These are phyloP conservation scores for Argentina anserina DNA, from an alignment of 306 rosid species.

Conservation along the genomic window DNA sequence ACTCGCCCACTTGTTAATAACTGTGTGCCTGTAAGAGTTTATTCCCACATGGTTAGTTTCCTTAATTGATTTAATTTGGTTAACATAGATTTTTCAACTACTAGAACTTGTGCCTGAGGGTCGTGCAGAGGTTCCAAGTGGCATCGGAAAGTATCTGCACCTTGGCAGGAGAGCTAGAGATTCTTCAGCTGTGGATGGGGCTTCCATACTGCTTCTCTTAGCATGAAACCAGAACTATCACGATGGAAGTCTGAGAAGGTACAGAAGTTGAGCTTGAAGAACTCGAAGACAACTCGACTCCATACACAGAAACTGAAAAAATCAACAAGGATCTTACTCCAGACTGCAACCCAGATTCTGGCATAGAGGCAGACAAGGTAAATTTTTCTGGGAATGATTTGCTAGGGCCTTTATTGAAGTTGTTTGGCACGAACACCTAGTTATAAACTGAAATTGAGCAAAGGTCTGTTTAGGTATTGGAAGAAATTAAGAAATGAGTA, in stretches of 20 bases:
- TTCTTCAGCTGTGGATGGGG: slow-evolving; percentile 97
- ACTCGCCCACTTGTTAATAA: not conserved
- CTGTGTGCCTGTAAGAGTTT: not conserved
- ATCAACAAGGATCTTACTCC: slow-evolving; percentile 52
- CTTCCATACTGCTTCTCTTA: slow-evolving; percentile 93
- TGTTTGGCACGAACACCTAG: slow-evolving; percentile 82
- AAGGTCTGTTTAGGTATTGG: slow-evolving; percentile 96
- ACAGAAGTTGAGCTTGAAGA: slow-evolving; percentile 77
- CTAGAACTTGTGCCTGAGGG: slow-evolving; percentile 48
- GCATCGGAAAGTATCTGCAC: slow-evolving; percentile 57
- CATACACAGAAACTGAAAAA: slow-evolving; percentile 53
- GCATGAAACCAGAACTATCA: slow-evolving; percentile 55
- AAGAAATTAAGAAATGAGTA: slow-evolving; percentile 87
- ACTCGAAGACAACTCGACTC: slow-evolving; percentile 55
- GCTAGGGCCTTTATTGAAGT: slow-evolving; percentile 95
- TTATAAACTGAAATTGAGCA: slow-evolving; percentile 99
- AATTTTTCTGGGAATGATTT: slow-evolving; percentile 99
- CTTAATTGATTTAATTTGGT: slow-evolving; percentile 58
- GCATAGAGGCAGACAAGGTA: slow-evolving; percentile 98
- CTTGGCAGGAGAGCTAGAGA: slow-evolving; percentile 79
- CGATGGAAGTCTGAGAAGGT: slow-evolving; percentile 79
- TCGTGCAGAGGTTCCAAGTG: slow-evolving; percentile 58
- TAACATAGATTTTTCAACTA: slow-evolving; percentile 77
- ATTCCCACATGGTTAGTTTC: slow-evolving; percentile 20
- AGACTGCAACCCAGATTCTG: slow-evolving; percentile 66